A percentile compares a stretch with the other conserved stretches of the same genome.
Conservation (phyloP, 1,139 yeast genomes). For the Saccharomyces hybrid region DNA sequence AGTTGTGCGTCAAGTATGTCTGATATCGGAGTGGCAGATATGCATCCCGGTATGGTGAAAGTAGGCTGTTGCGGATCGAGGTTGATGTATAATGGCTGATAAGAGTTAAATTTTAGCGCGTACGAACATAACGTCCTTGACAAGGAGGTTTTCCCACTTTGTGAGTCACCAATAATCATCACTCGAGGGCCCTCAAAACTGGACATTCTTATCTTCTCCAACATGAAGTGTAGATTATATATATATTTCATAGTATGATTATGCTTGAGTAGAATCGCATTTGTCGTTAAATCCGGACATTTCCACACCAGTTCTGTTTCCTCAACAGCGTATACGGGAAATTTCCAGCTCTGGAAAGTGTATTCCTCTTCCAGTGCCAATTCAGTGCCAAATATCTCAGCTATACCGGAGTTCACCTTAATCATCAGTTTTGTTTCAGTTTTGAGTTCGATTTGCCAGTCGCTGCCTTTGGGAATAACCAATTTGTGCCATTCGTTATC, state of each 20-base stretch:
- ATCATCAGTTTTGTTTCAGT: conserved; percentile 48
- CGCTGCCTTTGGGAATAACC: conserved; percentile 43
- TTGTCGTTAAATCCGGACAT: conserved; percentile 15
- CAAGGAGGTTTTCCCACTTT: conserved; percentile 73
- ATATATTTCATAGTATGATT: conserved; percentile 39
- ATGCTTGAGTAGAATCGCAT: conserved; percentile 12
- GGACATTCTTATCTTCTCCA: conserved; percentile 53
- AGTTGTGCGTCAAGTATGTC: conserved; percentile 76
- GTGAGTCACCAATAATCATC: conserved; percentile 63
- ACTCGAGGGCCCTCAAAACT: conserved; percentile 54
- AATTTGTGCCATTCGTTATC: conserved; percentile 18
- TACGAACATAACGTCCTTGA: conserved; percentile 66
- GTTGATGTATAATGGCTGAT: conserved; percentile 68
- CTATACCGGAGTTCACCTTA: conserved; percentile 58
- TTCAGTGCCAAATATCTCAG: conserved; percentile 91
- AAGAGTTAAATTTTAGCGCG: conserved; percentile 59
- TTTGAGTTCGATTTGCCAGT: conserved; percentile 82
- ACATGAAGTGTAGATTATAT: conserved; percentile 63
- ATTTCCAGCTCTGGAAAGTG: conserved; percentile 49
- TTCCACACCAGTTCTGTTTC: conserved; percentile 48
- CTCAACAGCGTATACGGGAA: conserved; percentile 53
- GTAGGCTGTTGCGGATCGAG: conserved; percentile 76
- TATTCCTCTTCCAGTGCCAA: conserved; percentile 65
- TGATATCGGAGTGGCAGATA: conserved; percentile 78
- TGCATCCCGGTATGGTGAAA: conserved; percentile 75